Evolutionary conservation across 805 yeast species (phyloP), one percentile per base, ranked within the genome.

Genomic region (Metschnikowia amazonensis): DNA sequence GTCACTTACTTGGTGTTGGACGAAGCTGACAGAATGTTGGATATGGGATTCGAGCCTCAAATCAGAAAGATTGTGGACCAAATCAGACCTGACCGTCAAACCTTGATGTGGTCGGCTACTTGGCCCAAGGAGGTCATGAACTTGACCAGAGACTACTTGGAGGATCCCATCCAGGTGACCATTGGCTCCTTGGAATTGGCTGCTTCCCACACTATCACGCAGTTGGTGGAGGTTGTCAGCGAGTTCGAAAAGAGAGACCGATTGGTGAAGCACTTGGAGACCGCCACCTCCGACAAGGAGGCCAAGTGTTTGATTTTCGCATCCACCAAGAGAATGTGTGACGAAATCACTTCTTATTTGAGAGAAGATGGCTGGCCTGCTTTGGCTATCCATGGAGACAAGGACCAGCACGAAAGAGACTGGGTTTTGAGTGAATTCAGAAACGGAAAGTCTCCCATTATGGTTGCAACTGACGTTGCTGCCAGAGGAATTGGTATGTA

Each of bases 11-110:
- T 94, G 67, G 98, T 94, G 52, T 79, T 94, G 62, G 99, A 94
- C 72, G 99, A 94, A 81, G 99, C 99, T 63, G 99, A 94, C 74
- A 87, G 99, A 79, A 94, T 94, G 99, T 82, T 94, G 74, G 99
- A 94, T 77, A 94, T 94, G 99, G 99, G 99, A 69, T 94, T 94
- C 70, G 99, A 94, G 78, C 98, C 98, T 58, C 98, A 92, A 80
- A 94, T 94, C 70, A 84, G 99, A 79, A 92, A 92, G 75, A 94
- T 94, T 70, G 92, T 94, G 57, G 90, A 85, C 60, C 98, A 92
- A 79, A 94, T 94, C 67, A 87, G 99, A 77, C 99, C 99, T 51
- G 99, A 94, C 70, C 89, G 98, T 79, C 99, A 94, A 76, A 94
- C 99, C 50, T 79, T 92, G 60, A 89, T 94, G 97, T 94, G 98